Percentiles rank a stretch among this genome's conserved stretches.
Evolutionary conservation across 495 filamentous ascomycete species (phyloP).

Genomic region (Penicillium crystallinum): DNA sequence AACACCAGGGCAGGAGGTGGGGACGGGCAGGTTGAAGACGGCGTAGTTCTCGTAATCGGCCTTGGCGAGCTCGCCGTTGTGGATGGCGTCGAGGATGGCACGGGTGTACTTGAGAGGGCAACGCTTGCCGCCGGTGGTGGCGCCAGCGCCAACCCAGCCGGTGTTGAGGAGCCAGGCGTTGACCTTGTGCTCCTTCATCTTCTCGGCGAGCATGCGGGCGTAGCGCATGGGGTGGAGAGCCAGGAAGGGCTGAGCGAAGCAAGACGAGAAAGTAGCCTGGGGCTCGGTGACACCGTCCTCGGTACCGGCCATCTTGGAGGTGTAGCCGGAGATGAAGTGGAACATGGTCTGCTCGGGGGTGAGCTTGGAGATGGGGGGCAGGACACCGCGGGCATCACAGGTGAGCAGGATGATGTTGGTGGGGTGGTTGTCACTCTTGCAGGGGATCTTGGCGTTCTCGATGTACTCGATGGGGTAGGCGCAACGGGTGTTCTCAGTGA

Average conservation of each 20-base stretch:
- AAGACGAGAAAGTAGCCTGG: constrained; percentile 97
- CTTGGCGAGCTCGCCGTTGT: constrained; percentile 89
- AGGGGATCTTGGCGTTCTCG: constrained; percentile 96
- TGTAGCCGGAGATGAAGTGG: constrained; percentile 99
- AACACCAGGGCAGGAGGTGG: constrained; percentile 78
- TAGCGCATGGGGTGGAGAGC: constrained; percentile 99
- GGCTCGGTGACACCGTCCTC: constrained; percentile 96
- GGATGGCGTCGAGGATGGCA: constrained; percentile 96
- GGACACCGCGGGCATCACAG: constrained; percentile 94
- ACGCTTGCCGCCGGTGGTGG: constrained; percentile 91
- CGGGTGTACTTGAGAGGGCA: constrained; percentile 99
- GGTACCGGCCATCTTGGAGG: constrained; percentile 99
- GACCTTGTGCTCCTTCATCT: constrained; percentile 90
- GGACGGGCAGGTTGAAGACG: constrained; percentile 92
- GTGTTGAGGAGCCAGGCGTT: constrained; percentile 99
- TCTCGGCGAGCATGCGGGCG: constrained; percentile 94
- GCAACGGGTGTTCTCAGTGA: constrained; percentile 97
- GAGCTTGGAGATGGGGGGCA: constrained; percentile 97
- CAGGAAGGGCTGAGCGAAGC: constrained; percentile 99
- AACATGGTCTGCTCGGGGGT: constrained; percentile 97
- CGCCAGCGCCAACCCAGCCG: constrained; percentile 96
- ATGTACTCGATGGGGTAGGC: constrained; percentile 99
- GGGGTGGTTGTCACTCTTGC: constrained; percentile 79
- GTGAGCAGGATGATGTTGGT: constrained; percentile 97
- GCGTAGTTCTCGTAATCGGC: constrained; percentile 92